These are phyloP conservation scores for Venustampulla echinocandica DNA, from an alignment of 495 filamentous ascomycete species.

Conservation along the genomic window DNA sequence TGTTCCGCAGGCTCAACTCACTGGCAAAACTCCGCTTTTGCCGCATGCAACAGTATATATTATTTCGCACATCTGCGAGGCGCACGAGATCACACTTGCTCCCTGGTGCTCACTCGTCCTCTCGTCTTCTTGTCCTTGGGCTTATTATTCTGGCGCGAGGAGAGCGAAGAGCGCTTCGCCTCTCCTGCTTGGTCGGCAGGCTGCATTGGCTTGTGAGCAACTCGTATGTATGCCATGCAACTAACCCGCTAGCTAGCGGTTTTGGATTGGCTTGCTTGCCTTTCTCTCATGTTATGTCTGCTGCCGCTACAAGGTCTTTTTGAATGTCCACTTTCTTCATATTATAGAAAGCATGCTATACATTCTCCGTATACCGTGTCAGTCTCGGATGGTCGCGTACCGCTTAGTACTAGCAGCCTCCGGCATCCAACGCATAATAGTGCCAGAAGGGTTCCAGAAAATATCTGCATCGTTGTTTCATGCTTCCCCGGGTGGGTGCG, in stretches of 20 bases:
- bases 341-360: not conserved
- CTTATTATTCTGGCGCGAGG: too few species aligned
- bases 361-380: not conserved
- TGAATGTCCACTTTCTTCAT: not conserved
- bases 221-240: too few species aligned
- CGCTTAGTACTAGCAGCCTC: not conserved
- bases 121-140: not conserved
- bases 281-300: not conserved
- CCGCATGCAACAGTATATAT: conserved; percentile 9
- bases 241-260: not conserved
- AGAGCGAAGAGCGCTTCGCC: too few species aligned
- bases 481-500: not conserved
- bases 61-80: not conserved
- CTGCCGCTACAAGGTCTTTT: not conserved
- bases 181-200: too few species aligned
- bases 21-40: conserved; percentile 1
- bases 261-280: not conserved
- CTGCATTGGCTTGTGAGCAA: too few species aligned
- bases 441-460: not conserved
- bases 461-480: not conserved
- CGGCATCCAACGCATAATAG: not conserved
- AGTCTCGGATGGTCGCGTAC: not conserved
- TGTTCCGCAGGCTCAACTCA: not conserved
- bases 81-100: conserved; percentile 1
- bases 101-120: not conserved